phyloP scores from a whole-genome alignment of 129 eudicot genomes.

The Helianthus annuus region HanXRQr2.0-SUNRISE NC_035443.2:185084869-185085368 shows the following conservation, averaged over 20 bases:
- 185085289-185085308: constrained; percentile 23
- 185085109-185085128: constrained; percentile 21
- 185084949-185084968: no score
- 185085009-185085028: no score
- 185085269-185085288: constrained; percentile 32
- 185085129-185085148: constrained; percentile 25
- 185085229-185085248: constrained; percentile 48
- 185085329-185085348: background rate
- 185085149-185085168: constrained; percentile 31
- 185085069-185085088: no score
- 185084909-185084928: no score
- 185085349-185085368: background rate
- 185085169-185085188: constrained; percentile 19
- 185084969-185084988: no score
- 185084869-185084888: no score
- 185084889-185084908: no score
- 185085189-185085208: constrained; percentile 41
- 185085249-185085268: constrained; percentile 33
- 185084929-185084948: no score
- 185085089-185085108: background rate
- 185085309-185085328: constrained; percentile 25
- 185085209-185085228: constrained; percentile 43
- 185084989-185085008: no score
- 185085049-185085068: no score
- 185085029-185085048: no score